Conservation (phyloP, 148 eudicot genomes). For the Rhododendron kiyosumense region DNA sequence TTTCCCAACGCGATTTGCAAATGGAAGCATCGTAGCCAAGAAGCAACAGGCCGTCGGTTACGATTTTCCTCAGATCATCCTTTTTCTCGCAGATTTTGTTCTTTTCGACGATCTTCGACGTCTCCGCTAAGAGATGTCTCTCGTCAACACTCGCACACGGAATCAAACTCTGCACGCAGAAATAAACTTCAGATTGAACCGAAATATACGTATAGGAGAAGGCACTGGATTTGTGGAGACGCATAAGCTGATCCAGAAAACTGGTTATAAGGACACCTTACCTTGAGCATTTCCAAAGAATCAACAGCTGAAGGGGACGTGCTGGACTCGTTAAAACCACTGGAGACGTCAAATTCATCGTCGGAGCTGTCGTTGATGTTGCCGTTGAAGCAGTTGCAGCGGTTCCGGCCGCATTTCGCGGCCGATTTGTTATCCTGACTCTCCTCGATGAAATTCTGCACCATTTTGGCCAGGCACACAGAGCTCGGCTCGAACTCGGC, state of each 20-base stretch:
- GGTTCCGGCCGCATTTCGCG: constrained; percentile 38
- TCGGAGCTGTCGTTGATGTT: constrained; percentile 54
- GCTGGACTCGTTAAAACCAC: constrained; percentile 21
- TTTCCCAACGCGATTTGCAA: constrained; percentile 70
- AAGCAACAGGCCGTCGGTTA: constrained; percentile 32
- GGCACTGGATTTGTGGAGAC: too few species aligned
- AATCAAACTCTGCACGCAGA: constrained; percentile 41
- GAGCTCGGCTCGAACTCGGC: constrained; percentile 51
- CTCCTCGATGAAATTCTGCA: constrained; percentile 54
- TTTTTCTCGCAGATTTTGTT: constrained; percentile 42
- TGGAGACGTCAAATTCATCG: constrained; percentile 44
- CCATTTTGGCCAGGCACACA: constrained; percentile 56
- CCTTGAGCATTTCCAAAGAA: constrained; percentile 46
- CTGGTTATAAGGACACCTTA: constrained; percentile 8
- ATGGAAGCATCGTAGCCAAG: constrained; percentile 48
- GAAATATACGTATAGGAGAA: too few species aligned
- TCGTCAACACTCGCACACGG: constrained; percentile 42
- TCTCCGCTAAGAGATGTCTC: constrained; percentile 56
- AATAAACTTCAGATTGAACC: background rate
- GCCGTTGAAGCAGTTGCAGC: constrained; percentile 69
- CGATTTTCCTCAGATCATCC: constrained; percentile 42
- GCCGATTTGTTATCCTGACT: constrained; percentile 30
- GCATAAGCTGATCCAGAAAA: too few species aligned
- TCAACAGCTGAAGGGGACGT: constrained; percentile 22
- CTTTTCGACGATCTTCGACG: constrained; percentile 48